Evolutionary conservation across 2,329 filamentous ascomycete species (phyloP).

Genomic region (Trichophyton verrucosum): DNA sequence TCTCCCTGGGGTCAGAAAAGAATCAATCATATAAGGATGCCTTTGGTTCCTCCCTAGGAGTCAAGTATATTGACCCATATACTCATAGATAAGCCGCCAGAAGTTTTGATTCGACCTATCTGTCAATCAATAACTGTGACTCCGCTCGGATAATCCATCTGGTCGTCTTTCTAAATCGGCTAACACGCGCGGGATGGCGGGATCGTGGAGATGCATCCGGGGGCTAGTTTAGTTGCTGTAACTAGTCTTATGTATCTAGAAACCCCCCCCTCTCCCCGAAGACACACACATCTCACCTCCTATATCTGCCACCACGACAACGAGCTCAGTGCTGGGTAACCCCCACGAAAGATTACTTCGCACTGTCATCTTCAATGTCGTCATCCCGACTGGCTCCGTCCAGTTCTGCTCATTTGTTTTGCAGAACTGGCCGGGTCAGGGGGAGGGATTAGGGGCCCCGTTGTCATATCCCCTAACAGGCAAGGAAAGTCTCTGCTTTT

Average conservation of each 20-base stretch:
- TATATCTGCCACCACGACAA: background rate
- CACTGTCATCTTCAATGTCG: background rate
- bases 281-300: background rate
- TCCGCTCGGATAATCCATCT: too few relatives aligned
- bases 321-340: background rate
- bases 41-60: too few relatives aligned
- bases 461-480: background rate
- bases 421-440: background rate
- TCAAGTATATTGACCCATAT: too few relatives aligned
- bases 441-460: background rate
- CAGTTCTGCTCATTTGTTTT: background rate
- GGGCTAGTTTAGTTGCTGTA: too few relatives aligned
- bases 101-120: too few relatives aligned
- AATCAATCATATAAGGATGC: too few relatives aligned
- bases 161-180: background rate
- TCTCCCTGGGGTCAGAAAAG: too few relatives aligned
- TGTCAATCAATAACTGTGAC: too few relatives aligned
- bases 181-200: background rate
- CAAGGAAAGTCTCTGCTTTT: background rate
- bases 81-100: too few relatives aligned
- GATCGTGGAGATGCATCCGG: background rate
- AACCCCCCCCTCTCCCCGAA: background rate
- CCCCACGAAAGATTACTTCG: background rate
- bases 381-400: background rate
- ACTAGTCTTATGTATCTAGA: too few relatives aligned